Conservation (phyloP, 352 stramenopile genomes). For the Phytophthora pisi region DNA sequence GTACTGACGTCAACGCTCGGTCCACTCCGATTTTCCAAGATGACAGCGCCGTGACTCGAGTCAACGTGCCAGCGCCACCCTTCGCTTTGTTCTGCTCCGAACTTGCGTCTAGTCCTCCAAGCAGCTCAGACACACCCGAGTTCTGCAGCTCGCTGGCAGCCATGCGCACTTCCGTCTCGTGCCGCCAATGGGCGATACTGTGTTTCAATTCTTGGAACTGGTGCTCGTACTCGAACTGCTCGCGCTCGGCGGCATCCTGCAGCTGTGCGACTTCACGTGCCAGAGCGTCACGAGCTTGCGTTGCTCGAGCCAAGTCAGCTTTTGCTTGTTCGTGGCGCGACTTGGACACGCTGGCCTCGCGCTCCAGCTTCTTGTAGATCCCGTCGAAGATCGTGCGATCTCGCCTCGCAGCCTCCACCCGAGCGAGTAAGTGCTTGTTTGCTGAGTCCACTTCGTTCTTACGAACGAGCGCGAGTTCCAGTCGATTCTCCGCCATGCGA, state of each 20-base stretch:
- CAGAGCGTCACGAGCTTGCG: slow-evolving; percentile 53
- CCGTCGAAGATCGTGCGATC: slow-evolving; percentile 81
- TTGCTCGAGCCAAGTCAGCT: slow-evolving; percentile 50
- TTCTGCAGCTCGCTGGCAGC: slow-evolving; percentile 17
- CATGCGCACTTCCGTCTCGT: slow-evolving; percentile 31
- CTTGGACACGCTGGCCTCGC: slow-evolving; percentile 62
- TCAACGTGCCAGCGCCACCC: slow-evolving; percentile 32
- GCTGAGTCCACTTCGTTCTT: slow-evolving; percentile 84
- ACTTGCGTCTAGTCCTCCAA: slow-evolving; percentile 14
- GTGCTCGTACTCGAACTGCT: slow-evolving; percentile 65
- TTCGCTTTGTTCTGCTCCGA: slow-evolving; percentile 37
- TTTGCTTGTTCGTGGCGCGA: slow-evolving; percentile 51
- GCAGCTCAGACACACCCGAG: slow-evolving; percentile 24
- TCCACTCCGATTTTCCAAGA: slow-evolving; percentile 82
- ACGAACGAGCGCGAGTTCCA: slow-evolving; percentile 79
- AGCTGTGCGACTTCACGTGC: slow-evolving; percentile 53
- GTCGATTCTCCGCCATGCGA: slow-evolving; percentile 69
- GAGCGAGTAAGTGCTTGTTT: slow-evolving; percentile 75
- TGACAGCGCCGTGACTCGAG: slow-evolving; percentile 61
- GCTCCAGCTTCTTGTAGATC: slow-evolving; percentile 89
- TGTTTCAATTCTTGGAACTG: slow-evolving; percentile 69
- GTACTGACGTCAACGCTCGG: slow-evolving; percentile 52
- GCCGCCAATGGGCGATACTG: slow-evolving; percentile 58
- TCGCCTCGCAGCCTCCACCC: slow-evolving; percentile 72
- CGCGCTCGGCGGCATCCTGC: slow-evolving; percentile 50